These are phyloP conservation scores for Hymenoscyphus fructigenus DNA, from an alignment of 2,329 filamentous ascomycete genomes.

Conservation along the genomic window DNA sequence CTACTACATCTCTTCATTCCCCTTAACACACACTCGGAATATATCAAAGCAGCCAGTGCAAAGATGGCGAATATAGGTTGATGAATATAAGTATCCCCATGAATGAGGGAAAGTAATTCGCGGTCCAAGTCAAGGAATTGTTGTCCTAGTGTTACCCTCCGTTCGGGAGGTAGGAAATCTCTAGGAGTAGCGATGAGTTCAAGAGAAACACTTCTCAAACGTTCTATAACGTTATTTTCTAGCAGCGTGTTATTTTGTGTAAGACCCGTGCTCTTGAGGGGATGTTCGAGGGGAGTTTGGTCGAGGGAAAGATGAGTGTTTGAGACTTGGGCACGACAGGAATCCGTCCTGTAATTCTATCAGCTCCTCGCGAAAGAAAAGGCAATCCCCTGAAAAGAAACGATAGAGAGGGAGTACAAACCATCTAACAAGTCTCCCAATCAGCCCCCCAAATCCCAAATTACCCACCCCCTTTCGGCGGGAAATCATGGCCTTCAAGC, in stretches of 20 bases:
- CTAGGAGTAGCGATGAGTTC: background rate
- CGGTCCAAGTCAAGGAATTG: slow-evolving; percentile 9
- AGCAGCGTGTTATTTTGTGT: too few relatives aligned
- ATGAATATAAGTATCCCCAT: background rate
- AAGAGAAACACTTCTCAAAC: background rate
- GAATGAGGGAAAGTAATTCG: slow-evolving; percentile 6
- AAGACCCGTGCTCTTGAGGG: too few relatives aligned
- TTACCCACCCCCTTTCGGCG: background rate
- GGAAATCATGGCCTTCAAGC: slow-evolving; percentile 8
- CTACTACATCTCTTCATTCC: slow-evolving; percentile 1
- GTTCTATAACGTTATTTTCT: background rate
- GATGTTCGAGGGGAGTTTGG: too few relatives aligned
- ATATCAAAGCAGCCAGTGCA: slow-evolving; percentile 2
- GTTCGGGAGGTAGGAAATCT: background rate
- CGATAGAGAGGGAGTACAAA: too few relatives aligned
- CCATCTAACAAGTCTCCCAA: slow-evolving; percentile 10
- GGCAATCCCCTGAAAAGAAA: too few relatives aligned
- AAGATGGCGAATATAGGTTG: background rate
- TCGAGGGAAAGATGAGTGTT: slow-evolving; percentile 4
- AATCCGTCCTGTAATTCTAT: slow-evolving; percentile 5
- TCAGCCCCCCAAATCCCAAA: slow-evolving; percentile 7
- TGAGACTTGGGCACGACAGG: slow-evolving; percentile 9
- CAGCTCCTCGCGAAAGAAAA: too few relatives aligned
- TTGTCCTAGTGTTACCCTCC: slow-evolving; percentile 1
- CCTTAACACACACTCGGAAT: slow-evolving; percentile 4